Evolutionary conservation across 2,329 filamentous ascomycete species (phyloP).

Genomic region (Aspergillus sp.): DNA sequence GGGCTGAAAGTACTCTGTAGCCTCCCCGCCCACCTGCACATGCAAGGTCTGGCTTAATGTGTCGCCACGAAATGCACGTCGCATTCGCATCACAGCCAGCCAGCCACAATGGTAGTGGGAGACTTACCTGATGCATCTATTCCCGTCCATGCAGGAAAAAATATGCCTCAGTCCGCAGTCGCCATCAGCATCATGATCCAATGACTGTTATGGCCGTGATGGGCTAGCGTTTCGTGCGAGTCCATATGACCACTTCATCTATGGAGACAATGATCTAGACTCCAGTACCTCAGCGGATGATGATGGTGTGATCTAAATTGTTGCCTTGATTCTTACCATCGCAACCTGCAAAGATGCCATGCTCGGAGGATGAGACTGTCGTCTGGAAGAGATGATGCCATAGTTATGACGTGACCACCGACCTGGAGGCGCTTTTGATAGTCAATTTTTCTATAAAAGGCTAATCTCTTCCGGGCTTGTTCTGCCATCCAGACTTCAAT

Average conservation of each 20-base stretch:
- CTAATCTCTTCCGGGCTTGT: not conserved
- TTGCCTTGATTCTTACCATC: not conserved
- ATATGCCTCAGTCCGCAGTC: not conserved
- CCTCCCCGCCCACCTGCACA: not conserved
- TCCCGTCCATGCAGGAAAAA: not conserved
- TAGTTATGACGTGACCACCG: not conserved
- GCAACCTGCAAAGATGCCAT: not conserved
- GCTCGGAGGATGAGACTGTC: not conserved
- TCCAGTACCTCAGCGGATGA: not conserved
- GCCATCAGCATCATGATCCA: not conserved
- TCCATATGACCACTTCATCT: not conserved
- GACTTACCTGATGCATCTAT: not conserved
- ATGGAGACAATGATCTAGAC: not conserved
- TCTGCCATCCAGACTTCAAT: not conserved
- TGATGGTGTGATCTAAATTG: not conserved
- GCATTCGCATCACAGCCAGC: not conserved
- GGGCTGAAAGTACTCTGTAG: not conserved
- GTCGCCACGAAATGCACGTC: not conserved
- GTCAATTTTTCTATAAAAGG: slow-evolving; percentile 1
- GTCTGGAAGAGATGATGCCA: not conserved
- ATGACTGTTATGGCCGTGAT: not conserved
- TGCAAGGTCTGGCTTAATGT: not conserved
- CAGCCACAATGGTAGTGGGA: not conserved
- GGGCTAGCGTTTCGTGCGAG: not conserved
- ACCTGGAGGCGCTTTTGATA: not conserved